A percentile compares a stretch with the other conserved stretches of the same genome.
phyloP scores from a whole-genome alignment of 257 asterid genomes.

The Capsicum rhomboideum region DNA sequence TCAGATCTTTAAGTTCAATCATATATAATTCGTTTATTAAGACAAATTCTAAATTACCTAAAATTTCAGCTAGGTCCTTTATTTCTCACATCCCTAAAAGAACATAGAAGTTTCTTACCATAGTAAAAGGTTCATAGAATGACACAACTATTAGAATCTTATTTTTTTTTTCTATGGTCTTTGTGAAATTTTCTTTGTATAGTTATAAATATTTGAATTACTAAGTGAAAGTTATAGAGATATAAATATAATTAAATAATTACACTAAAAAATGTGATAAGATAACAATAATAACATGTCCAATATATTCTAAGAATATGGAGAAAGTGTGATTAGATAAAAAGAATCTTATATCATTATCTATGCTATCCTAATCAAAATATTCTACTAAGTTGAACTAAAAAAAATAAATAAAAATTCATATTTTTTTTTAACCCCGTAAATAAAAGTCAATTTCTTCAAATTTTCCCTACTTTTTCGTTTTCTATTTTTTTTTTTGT shows the following conservation, averaged over 20 bases:
- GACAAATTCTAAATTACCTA: background rate
- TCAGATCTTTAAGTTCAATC: background rate
- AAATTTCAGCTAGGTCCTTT: background rate
- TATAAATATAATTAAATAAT: background rate
- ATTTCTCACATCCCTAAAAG: background rate
- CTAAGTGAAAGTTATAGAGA: background rate
- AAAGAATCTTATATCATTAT: no score
- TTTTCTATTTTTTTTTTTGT: background rate
- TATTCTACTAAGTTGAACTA: no score
- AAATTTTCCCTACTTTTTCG: background rate
- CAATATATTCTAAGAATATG: background rate
- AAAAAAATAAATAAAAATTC: no score
- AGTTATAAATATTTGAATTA: background rate
- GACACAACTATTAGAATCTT: no score
- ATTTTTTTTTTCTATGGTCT: background rate
- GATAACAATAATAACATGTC: no score
- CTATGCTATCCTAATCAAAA: no score
- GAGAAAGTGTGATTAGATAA: no score
- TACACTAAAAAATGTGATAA: background rate
- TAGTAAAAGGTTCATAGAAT: background rate
- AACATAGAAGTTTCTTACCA: background rate
- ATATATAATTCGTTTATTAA: background rate
- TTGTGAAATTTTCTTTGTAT: background rate
- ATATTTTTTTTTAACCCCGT: background rate
- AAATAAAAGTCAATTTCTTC: background rate